Evolutionary conservation across 345 rosid species (phyloP).

Genomic region (Conringia planisiliqua): DNA sequence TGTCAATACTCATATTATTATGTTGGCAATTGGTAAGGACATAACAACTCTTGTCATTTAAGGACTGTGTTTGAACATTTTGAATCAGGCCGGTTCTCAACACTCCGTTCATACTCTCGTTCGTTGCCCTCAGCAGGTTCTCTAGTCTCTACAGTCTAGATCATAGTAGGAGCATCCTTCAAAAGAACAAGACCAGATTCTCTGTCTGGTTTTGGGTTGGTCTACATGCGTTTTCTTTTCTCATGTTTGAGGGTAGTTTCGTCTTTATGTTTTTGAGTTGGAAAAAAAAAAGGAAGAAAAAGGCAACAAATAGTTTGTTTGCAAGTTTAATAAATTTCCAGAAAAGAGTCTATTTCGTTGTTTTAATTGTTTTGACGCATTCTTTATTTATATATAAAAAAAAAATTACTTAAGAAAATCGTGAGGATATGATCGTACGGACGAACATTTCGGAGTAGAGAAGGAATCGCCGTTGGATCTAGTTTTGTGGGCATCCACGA

Average conservation of each 20-base stretch:
- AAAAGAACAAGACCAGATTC: neutral
- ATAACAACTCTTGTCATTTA: neutral
- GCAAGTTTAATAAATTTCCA: no score
- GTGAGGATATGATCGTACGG: conserved; percentile 11
- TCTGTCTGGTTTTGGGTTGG: no score
- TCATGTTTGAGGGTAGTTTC: neutral
- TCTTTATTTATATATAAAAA: neutral
- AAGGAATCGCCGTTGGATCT: conserved; percentile 29
- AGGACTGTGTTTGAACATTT: neutral
- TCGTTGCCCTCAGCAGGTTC: no score
- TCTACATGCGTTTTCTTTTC: neutral
- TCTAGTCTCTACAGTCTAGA: no score
- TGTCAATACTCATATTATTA: neutral
- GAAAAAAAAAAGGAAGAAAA: neutral
- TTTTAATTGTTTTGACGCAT: neutral
- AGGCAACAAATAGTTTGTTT: neutral
- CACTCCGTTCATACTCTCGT: no score
- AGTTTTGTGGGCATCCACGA: conserved; percentile 27
- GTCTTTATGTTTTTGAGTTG: neutral
- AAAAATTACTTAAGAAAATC: neutral
- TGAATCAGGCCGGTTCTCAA: neutral
- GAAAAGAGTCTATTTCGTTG: neutral
- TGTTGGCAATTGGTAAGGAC: neutral
- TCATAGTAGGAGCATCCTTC: neutral
- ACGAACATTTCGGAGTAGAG: conserved; percentile 21